These are phyloP conservation scores for Leucaena leucocephala DNA, from an alignment of 306 rosid species.

Conservation along the genomic window DNA sequence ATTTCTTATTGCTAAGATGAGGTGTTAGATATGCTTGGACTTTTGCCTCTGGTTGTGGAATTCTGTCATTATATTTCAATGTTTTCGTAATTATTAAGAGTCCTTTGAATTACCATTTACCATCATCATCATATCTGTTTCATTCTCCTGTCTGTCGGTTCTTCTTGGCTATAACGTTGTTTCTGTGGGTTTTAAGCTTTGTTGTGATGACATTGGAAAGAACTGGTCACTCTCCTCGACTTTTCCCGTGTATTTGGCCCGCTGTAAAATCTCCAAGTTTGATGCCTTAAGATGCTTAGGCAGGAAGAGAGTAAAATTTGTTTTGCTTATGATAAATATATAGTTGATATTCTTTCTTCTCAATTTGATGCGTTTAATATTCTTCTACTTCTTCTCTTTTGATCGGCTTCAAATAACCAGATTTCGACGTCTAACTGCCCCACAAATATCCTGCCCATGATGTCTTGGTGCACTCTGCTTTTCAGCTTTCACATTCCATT, in stretches of 20 bases:
- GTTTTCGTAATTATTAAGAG: neutral
- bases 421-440: conserved; percentile 28
- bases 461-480: conserved; percentile 35
- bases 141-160: conserved; percentile 29
- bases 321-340: neutral
- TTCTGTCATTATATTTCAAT: conserved; percentile 2
- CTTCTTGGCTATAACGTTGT: neutral
- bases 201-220: neutral
- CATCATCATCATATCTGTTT: conserved; percentile 27
- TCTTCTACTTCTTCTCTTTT: conserved; percentile 20
- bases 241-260: conserved; percentile 3
- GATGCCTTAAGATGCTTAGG: conserved; percentile 20
- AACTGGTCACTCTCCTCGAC: neutral
- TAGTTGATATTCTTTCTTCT: neutral
- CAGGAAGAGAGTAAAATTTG: conserved; percentile 12
- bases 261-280: conserved; percentile 18
- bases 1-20: conserved; percentile 18
- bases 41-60: conserved; percentile 27
- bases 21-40: conserved; percentile 40
- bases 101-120: neutral
- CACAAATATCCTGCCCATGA: conserved; percentile 44
- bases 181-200: conserved; percentile 15
- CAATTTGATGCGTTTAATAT: neutral
- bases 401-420: conserved; percentile 32
- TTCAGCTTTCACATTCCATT: neutral